Conservation (phyloP, 2,329 filamentous ascomycete genomes). For the Talaromyces piceae region DNA sequence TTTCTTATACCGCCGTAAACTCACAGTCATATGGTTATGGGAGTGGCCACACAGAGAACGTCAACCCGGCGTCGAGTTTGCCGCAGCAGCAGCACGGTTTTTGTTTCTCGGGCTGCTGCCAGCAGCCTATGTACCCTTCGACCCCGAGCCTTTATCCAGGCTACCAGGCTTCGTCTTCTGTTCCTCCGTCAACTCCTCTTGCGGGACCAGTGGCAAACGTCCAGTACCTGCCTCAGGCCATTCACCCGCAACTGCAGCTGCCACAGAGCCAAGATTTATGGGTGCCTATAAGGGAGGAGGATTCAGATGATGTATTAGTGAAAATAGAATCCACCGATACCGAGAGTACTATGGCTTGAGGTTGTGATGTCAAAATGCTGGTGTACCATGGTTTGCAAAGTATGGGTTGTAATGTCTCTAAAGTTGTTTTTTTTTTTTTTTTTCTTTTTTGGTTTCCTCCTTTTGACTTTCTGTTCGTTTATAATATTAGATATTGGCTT, state of each 20-base stretch:
- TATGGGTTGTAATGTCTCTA: no score
- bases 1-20: no score
- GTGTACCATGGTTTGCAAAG: no score
- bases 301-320: slow-evolving; percentile 14
- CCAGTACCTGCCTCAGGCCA: background rate
- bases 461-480: no score
- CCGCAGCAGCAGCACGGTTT: background rate
- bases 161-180: background rate
- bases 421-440: no score
- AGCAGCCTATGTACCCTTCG: background rate
- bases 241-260: background rate
- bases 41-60: no score
- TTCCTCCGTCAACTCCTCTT: background rate
- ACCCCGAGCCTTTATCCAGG: slow-evolving; percentile 1
- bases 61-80: no score
- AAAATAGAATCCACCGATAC: slow-evolving; percentile 17
- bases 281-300: slow-evolving; percentile 20
- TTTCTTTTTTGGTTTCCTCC: no score
- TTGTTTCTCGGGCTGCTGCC: slow-evolving; percentile 9
- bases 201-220: background rate
- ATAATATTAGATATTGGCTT: no score
- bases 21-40: no score
- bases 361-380: no score
- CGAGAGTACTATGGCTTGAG: no score
- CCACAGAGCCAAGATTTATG: slow-evolving; percentile 17